A percentile compares a stretch with the other conserved stretches of the same genome.
phyloP scores from a whole-genome alignment of 2,329 filamentous ascomycete species.

The Penicillium aurantiogriseum region DNA sequence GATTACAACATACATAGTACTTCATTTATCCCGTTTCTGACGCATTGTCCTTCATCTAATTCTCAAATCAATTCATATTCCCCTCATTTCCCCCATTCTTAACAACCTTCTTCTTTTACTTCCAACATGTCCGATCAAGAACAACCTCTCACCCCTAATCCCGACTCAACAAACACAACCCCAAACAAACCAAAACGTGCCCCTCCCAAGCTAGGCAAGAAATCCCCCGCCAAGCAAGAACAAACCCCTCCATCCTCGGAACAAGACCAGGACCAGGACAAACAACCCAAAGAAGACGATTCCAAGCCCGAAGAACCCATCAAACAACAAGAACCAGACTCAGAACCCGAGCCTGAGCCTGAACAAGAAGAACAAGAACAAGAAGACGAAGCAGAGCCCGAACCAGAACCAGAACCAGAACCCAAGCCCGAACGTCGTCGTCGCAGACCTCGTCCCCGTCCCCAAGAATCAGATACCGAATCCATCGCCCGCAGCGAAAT shows the following conservation, averaged over 20 bases:
- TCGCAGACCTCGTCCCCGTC: slow-evolving; percentile 20
- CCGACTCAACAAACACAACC: slow-evolving; percentile 17
- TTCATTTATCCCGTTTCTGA: slow-evolving; percentile 10
- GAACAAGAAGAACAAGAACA: slow-evolving; percentile 12
- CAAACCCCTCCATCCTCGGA: slow-evolving; percentile 27
- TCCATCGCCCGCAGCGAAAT: slow-evolving; percentile 53
- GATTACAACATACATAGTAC: slow-evolving; percentile 10
- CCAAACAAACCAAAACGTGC: slow-evolving; percentile 29
- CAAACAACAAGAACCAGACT: slow-evolving; percentile 19
- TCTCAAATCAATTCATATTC: slow-evolving; percentile 26
- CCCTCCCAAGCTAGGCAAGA: slow-evolving; percentile 34
- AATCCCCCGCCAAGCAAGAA: slow-evolving; percentile 27
- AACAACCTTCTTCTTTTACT: slow-evolving; percentile 20
- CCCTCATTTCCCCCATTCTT: slow-evolving; percentile 13
- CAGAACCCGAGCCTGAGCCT: slow-evolving; percentile 30
- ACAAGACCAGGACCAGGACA: slow-evolving; percentile 18
- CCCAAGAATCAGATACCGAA: slow-evolving; percentile 50
- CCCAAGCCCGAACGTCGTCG: slow-evolving; percentile 45
- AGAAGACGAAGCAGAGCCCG: slow-evolving; percentile 13
- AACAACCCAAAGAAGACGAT: slow-evolving; percentile 15
- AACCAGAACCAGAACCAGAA: slow-evolving; percentile 41
- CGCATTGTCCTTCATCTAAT: slow-evolving; percentile 21
- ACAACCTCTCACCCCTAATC: slow-evolving; percentile 19
- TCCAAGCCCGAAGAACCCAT: slow-evolving; percentile 9
- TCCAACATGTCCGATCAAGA: slow-evolving; percentile 34